Base-by-base conservation (phyloP, 2,329 filamentous ascomycete genomes). In the Aspergillus pseudoviridinutans region DNA sequence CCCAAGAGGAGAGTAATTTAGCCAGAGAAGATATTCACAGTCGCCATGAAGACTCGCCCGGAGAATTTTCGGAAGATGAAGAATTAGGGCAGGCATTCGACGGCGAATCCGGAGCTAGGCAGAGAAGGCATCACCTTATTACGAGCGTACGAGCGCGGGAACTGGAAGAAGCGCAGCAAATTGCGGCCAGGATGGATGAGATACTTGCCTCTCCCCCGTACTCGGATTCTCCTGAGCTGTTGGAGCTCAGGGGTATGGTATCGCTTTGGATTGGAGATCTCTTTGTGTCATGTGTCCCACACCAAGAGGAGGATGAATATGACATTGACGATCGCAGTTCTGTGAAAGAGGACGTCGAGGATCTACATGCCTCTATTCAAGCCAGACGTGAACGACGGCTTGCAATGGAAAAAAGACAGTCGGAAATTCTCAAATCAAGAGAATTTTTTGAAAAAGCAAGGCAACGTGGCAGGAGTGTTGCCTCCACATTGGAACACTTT, bases 181-280 rank as follows among this genome's bases (percentile, higher is more conserved):
- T 96, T 54, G 85, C 86, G 3, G 75, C 78, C 5, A 82, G 86
- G 28, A 86, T 96, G 79, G 90, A 95, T 67, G 80, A 83, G 49
- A 67, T 91, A 28, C 83, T 95, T 73, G 79, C 83, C 46, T 86
- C 83, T 38, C 81, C 85, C 25, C 91, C 91, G 0, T 96, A 87
- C 68, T 85, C 86, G 29, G 85, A 86, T 56, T 87, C 86, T 64
- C 73, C 79, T 4, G 84, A 87, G 59, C 76, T 96, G 58, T 77
- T 92, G 49, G 80, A 87, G 50, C 76, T 96, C 25, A 81, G 90
- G 53, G 91, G 84, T 8, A 90, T 91, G 82, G 75, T 92, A 5
- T 84, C 85, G 0, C 77, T 94, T 17, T 96, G 90, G 80, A 79
- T 91, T 17, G 88, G 82, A 6, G 90, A 96, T 70, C 74, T 96